phyloP scores from a whole-genome alignment of 257 asterid genomes.

The Buddleja alternifolia region DNA sequence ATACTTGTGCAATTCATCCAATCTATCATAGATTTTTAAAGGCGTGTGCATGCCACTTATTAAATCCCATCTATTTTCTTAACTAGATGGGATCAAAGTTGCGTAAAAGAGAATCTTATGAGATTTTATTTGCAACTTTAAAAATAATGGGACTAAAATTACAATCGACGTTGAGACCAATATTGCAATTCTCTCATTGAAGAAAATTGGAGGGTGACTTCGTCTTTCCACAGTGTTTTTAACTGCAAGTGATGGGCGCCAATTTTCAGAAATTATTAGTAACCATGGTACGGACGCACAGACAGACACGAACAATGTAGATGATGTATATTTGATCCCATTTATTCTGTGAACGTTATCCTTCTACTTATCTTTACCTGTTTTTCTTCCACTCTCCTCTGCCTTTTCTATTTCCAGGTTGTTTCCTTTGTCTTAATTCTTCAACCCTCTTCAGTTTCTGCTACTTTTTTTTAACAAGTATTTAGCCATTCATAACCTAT shows the following conservation, averaged over 20 bases:
- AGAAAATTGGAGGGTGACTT: conserved; percentile 22
- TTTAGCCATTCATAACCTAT: no score
- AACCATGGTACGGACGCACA: conserved; percentile 36
- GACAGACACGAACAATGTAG: conserved; percentile 34
- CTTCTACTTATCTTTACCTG: conserved; percentile 47
- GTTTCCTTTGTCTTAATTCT: conserved; percentile 10
- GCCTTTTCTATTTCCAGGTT: conserved; percentile 18
- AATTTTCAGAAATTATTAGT: conserved; percentile 23
- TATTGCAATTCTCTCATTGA: no score
- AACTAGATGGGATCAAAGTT: no score
- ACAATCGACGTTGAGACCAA: no score
- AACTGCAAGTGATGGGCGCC: conserved; percentile 12
- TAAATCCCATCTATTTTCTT: no score
- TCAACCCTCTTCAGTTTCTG: not conserved
- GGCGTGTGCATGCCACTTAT: no score
- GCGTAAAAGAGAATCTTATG: no score
- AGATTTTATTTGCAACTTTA: no score
- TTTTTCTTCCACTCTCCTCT: conserved; percentile 1
- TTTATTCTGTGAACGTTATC: conserved; percentile 59
- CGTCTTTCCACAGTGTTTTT: conserved; percentile 24
- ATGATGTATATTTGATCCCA: conserved; percentile 43
- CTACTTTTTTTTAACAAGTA: not conserved
- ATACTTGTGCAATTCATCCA: no score
- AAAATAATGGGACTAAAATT: no score
- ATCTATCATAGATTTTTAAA: no score